A percentile compares a stretch with the other conserved stretches of the same genome.
Conservation (phyloP, 306 rosid genomes). For the Nissolia schottii region DNA sequence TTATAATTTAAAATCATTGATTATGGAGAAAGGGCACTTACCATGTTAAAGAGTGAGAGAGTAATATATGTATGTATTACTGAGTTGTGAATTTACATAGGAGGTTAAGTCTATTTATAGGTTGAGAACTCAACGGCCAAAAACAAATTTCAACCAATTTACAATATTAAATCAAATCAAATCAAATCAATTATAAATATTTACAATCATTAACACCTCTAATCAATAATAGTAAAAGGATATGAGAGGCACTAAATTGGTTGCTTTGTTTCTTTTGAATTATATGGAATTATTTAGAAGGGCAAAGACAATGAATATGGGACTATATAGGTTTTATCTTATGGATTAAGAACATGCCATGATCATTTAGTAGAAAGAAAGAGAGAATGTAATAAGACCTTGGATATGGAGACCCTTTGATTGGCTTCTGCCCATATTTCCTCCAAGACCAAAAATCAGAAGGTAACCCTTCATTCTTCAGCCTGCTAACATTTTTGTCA, state of each 20-base stretch:
- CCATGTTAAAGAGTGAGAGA: too few species aligned
- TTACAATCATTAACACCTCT: too few species aligned
- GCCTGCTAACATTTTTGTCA: constrained; percentile 56
- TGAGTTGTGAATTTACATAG: too few species aligned
- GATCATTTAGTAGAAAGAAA: background rate
- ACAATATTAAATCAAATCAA: too few species aligned
- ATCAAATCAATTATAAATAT: too few species aligned
- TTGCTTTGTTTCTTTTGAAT: background rate
- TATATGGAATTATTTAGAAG: background rate
- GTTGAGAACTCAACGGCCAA: too few species aligned
- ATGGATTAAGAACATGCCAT: background rate
- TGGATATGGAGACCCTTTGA: constrained; percentile 94
- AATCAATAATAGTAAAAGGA: background rate
- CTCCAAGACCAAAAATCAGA: constrained; percentile 98
- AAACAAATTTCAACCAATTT: too few species aligned
- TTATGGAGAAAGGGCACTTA: too few species aligned
- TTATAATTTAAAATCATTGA: too few species aligned
- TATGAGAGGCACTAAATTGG: background rate
- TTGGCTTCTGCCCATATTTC: constrained; percentile 95
- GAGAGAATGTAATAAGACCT: constrained; percentile 66
- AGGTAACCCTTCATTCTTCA: constrained; percentile 87
- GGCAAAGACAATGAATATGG: background rate
- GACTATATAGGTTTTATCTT: background rate
- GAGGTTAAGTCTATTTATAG: too few species aligned
- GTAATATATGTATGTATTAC: too few species aligned